Conservation (phyloP, 2,329 filamentous ascomycete genomes). For the Botrytis squamosa region DNA sequence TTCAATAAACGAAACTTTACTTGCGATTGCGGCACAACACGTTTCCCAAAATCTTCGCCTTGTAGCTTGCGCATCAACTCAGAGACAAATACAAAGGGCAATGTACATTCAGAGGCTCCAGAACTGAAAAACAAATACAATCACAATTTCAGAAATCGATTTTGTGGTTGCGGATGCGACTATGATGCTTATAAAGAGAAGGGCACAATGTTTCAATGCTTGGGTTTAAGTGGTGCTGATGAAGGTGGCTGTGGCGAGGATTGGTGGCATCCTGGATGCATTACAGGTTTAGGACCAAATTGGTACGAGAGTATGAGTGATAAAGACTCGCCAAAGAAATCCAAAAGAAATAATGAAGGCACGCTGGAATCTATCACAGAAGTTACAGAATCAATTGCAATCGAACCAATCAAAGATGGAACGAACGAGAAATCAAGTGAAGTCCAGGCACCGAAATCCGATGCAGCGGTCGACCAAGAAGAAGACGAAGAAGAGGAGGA, state of each 20-base stretch:
- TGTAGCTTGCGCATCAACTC: constrained; percentile 75
- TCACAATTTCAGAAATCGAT: constrained; percentile 89
- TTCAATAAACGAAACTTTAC: constrained; percentile 95
- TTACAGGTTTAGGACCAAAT: constrained; percentile 74
- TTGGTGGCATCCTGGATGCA: constrained; percentile 94
- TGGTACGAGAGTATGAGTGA: constrained; percentile 60
- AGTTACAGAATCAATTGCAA: constrained; percentile 43
- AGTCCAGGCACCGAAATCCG: constrained; percentile 25
- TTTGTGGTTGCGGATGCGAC: constrained; percentile 84
- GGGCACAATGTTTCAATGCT: constrained; percentile 96
- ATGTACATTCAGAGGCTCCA: constrained; percentile 73
- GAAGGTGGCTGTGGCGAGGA: constrained; percentile 92
- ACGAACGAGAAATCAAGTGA: constrained; percentile 24
- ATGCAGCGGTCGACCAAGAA: constrained; percentile 34
- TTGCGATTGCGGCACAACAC: constrained; percentile 91
- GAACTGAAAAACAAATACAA: constrained; percentile 82
- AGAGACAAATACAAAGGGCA: constrained; percentile 71
- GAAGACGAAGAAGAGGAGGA: constrained; percentile 52
- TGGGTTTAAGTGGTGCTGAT: constrained; percentile 77
- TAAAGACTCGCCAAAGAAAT: constrained; percentile 37
- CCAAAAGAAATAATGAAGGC: constrained; percentile 35
- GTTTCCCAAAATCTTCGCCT: constrained; percentile 63
- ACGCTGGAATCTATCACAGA: constrained; percentile 52
- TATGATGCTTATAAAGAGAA: constrained; percentile 89
- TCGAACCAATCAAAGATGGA: constrained; percentile 26